Evolutionary conservation across 371 early-diverging fungal species (phyloP).

Genomic region (Mucor mucedo): DNA sequence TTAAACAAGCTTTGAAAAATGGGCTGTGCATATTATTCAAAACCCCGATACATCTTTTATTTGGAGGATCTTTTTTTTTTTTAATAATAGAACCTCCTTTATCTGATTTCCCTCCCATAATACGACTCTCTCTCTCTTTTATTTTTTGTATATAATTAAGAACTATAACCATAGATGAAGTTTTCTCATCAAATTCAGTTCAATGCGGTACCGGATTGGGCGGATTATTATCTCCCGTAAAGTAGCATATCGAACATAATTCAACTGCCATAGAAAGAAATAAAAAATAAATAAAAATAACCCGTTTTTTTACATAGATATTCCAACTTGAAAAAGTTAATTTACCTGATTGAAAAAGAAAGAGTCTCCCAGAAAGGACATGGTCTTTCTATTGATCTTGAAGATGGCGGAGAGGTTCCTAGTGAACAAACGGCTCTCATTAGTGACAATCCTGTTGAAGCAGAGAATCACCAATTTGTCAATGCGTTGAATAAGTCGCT

Average conservation of each 20-base stretch:
- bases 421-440: conserved; percentile 54
- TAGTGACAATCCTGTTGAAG: conserved; percentile 35
- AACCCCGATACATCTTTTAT: too few species aligned
- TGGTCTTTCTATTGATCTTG: conserved; percentile 31
- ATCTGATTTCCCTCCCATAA: not conserved
- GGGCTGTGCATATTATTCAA: too few species aligned
- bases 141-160: too few species aligned
- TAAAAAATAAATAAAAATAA: not conserved
- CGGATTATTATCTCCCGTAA: conserved; percentile 79
- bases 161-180: conserved; percentile 23
- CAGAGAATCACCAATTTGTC: conserved; percentile 65
- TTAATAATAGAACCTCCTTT: not conserved
- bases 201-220: conserved; percentile 92
- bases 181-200: conserved; percentile 84
- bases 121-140: not conserved
- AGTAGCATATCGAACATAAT: conserved; percentile 13
- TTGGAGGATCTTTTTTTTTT: not conserved
- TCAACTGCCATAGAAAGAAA: not conserved
- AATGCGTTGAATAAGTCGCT: conserved; percentile 81
- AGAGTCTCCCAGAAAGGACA: conserved; percentile 53
- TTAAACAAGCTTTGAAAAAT: too few species aligned
- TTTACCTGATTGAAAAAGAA: conserved; percentile 89
- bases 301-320: conserved; percentile 56
- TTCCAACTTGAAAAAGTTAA: conserved; percentile 87
- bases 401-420: conserved; percentile 26